Base-by-base conservation (phyloP, 805 yeast genomes). In the Monosporozyma aerobia region DNA sequence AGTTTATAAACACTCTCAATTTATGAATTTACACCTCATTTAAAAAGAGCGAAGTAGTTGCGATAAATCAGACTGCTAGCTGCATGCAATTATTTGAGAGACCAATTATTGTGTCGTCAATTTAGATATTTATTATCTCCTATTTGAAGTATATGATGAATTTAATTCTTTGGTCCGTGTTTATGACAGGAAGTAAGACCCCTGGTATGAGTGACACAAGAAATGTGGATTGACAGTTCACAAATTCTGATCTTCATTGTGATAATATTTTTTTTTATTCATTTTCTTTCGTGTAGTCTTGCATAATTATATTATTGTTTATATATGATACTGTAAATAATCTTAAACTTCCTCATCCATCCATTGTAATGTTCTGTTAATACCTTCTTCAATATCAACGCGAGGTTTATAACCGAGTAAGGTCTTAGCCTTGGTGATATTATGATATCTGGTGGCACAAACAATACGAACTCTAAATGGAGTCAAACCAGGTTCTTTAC, bases 111-210 rank as follows among this genome's bases (percentile, higher is more conserved):
- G 13, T 19, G 11, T 9, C 19, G 19, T 40, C 19, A 5, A 6
- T 7, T 40, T 23, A 46, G 43, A 40, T 40, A 40, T 40, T 19
- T 43, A n/a, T 43, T 43, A 43, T 43, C 14, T 43, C 45, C 45
- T 43, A 23, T 19, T 2, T 43, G 45, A 43, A 43, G 63, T 54
- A 59, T 49, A 52, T 53, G 51, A 50, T 52, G 55, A 49, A 49
- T 46, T 41, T 50, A 43, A 48, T 54, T 54, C 59, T 53, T 53
- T 59, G 57, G 56, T 58, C 59, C 58, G 56, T 59, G 62, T 57
- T 59, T 61, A 85, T 81, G 95, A 88, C 87, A 90, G 83, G 95
- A 88, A 76, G 74, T 83, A 86, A 86, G 92, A 85, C 95, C 95
- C 80, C 90, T 84, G 87, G 83, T 82, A 83, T 88, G 95, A 87